Evolutionary conservation across 176 grass and related monocot species (phyloP).

Genomic region (Secale cereale): DNA sequence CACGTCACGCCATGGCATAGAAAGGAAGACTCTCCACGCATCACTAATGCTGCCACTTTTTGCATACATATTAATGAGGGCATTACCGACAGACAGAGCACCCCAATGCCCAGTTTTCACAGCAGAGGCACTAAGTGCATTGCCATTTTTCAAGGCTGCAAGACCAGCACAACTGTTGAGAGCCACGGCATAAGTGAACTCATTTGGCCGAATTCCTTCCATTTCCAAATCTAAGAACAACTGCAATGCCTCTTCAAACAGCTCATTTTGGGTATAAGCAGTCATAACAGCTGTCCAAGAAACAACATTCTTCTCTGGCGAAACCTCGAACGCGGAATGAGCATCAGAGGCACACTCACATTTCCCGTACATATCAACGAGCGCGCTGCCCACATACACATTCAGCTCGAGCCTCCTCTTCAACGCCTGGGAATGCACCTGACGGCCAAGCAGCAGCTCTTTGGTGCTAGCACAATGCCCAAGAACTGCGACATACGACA

Average conservation of each 20-base stretch:
- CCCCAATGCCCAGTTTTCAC: slow-evolving; percentile 51
- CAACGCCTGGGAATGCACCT: slow-evolving; percentile 58
- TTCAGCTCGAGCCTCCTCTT: slow-evolving; percentile 53
- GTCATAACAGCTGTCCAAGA: slow-evolving; percentile 82
- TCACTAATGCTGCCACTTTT: slow-evolving; percentile 72
- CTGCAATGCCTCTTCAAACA: slow-evolving; percentile 71
- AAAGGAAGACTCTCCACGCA: slow-evolving; percentile 46
- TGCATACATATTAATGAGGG: slow-evolving; percentile 83
- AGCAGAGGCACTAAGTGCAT: slow-evolving; percentile 47
- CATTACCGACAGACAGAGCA: slow-evolving; percentile 45
- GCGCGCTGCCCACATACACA: slow-evolving; percentile 50
- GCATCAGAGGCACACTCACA: slow-evolving; percentile 45
- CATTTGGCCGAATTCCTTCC: slow-evolving; percentile 55
- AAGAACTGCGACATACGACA: slow-evolving; percentile 62
- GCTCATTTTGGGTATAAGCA: slow-evolving; percentile 53
- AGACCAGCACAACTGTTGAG: slow-evolving; percentile 67
- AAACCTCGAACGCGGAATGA: slow-evolving; percentile 37
- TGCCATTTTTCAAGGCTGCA: slow-evolving; percentile 67
- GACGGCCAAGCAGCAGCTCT: slow-evolving; percentile 47
- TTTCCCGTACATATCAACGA: slow-evolving; percentile 87
- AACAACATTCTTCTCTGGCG: slow-evolving; percentile 67
- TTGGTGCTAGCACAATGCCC: slow-evolving; percentile 60
- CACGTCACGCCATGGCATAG: slow-evolving; percentile 45
- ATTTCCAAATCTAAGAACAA: slow-evolving; percentile 63
- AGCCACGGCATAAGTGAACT: slow-evolving; percentile 60